Base-by-base conservation (phyloP, 2,329 filamentous ascomycete species). In the Plectosphaerella cucumerina region DNA sequence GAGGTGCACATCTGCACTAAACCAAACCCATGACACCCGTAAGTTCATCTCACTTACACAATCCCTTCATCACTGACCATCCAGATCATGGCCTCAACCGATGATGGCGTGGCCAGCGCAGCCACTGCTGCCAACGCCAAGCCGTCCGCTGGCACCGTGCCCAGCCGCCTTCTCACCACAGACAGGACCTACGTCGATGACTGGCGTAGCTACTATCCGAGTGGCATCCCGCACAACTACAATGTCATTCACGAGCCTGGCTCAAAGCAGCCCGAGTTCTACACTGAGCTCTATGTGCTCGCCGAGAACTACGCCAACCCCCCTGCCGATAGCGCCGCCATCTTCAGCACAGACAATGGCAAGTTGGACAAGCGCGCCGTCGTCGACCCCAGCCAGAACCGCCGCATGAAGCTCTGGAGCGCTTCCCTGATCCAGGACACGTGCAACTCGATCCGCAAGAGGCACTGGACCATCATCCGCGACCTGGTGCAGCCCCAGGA, bases 281-380 rank as follows among this genome's bases (percentile, higher is more conserved):
- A 70, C 37, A 18, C 70, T 5, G 70, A 73, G 50, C 61, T 69
- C 50, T 56, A 67, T 42, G 63, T 73, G 12, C 62, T 65, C 2
- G 50, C 63, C 6, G 62, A 62, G 6, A 73, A 72, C 56, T 75
- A 73, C 57, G 67, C 55, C 8, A 62, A 62, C 8, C 61, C 68
- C 5, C 65, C 63, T 1, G 14, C 48, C 2, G 52, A 61, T 4
- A 63, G 66, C 5, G 57, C 43, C 10, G 72, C 70, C 10, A 56
- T 68, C 33, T 72, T 77, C 58, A 76, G 73, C 4, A 75, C 72
- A 11, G 41, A 46, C 1, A 51, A 62, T 18, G 67, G 69, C 31
- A 46, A 56, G 15, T 57, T 53, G 0, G 47, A 55, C 0, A 69
- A 71, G 35, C 66, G 66, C 6, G 8, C n/a, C 10, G 39, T 42